These are phyloP conservation scores for Naumovozyma baii DNA, from an alignment of 805 yeast species.

Conservation along the genomic window DNA sequence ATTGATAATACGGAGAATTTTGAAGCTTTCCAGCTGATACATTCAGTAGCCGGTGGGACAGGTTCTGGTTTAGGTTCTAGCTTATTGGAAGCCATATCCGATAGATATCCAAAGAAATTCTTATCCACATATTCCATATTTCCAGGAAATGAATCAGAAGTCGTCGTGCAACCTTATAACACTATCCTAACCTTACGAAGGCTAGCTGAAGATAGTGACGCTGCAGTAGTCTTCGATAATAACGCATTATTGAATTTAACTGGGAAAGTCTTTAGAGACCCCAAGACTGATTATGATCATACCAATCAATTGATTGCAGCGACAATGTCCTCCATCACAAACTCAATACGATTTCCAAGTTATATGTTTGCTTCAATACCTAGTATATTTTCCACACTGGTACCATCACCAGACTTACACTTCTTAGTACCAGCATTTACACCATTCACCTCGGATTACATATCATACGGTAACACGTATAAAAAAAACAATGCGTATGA, in stretches of 20 bases:
- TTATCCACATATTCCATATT: slow-evolving; percentile 81
- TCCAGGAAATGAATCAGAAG: slow-evolving; percentile 76
- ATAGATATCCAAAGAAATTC: slow-evolving; percentile 73
- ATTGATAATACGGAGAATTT: slow-evolving; percentile 81
- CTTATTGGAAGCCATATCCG: slow-evolving; percentile 66
- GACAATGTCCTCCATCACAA: slow-evolving; percentile 74
- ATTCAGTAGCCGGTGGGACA: slow-evolving; percentile 97
- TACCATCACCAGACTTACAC: slow-evolving; percentile 80
- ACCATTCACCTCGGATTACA: slow-evolving; percentile 65
- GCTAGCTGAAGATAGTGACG: slow-evolving; percentile 75
- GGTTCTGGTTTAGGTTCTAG: slow-evolving; percentile 93
- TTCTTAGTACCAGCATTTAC: slow-evolving; percentile 64
- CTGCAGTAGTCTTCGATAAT: slow-evolving; percentile 84
- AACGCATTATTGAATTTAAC: slow-evolving; percentile 72
- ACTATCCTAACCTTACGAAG: slow-evolving; percentile 74
- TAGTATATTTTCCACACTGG: slow-evolving; percentile 67
- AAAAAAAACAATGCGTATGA: slow-evolving; percentile 67
- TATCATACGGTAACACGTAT: slow-evolving; percentile 44
- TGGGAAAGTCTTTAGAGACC: slow-evolving; percentile 45
- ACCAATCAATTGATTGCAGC: slow-evolving; percentile 80
- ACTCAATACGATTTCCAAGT: slow-evolving; percentile 83
- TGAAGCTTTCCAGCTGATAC: slow-evolving; percentile 84
- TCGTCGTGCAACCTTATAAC: slow-evolving; percentile 97
- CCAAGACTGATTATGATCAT: slow-evolving; percentile 60
- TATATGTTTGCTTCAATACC: slow-evolving; percentile 82